Evolutionary conservation across 2,329 filamentous ascomycete species (phyloP), one percentile per base, ranked within the genome.

Genomic region (Exophiala viscosa): DNA sequence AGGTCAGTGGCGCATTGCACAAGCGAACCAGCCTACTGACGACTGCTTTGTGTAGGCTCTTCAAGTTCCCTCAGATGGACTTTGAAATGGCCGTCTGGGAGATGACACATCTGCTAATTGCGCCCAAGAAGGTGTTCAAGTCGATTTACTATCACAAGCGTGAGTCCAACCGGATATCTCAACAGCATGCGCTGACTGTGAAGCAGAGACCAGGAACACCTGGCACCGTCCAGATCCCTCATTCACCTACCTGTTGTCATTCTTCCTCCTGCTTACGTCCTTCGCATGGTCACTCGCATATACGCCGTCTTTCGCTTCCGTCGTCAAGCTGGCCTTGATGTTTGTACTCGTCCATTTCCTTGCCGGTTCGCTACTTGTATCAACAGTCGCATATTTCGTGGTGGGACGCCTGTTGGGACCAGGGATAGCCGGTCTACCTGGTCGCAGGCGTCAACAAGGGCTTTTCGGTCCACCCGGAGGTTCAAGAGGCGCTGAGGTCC

Each of bases 1-100:
- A 76, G 82, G 75, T 77, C 18, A 20, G 52, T 32, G 34, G 18
- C n/a, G n/a, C 14, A 35, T 11, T 28, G 23, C 23, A 39, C 52
- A 45, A 62, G 36, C 48, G 13, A 20, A 14, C 13, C 49, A 23
- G 11, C 13, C 20, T 18, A 40, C 41, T 15, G 10, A 34, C 18
- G 36, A 15, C 54, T 54, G 42, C 48, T 58, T 62, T 43, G 32
- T 34, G 15, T 45, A 78, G 77, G 52, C 71, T 86, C 45, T 85
- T 86, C 76, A 87, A 87, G 67, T 86, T 86, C 64, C 83, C 83
- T 9, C 83, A 85, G 62, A 86, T 87, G 84, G 84, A 87, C 73
- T 87, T 87, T 66, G 84, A 87, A 66, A 85, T 85, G 76, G 84
- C 84, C 15, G 80, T 85, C 61, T 87, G 84, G 84, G 84, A 87